These are phyloP conservation scores for Eucalyptus cladocalyx DNA, from an alignment of 345 rosid genomes.

Conservation along the genomic window DNA sequence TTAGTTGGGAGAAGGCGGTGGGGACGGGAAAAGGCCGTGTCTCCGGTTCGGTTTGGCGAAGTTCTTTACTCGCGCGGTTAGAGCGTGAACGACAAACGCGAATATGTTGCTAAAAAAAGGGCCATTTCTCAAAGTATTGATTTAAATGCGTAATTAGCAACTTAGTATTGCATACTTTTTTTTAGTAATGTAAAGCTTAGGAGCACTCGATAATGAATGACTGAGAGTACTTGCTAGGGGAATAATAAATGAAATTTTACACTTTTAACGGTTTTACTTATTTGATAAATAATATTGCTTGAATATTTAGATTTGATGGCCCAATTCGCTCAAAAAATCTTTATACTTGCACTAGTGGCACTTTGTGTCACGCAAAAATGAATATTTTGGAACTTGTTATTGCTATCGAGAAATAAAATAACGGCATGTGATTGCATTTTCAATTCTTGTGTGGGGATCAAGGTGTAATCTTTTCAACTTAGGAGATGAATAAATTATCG, in stretches of 20 bases:
- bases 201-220: neutral
- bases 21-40: neutral
- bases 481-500: neutral
- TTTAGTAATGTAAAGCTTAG: neutral
- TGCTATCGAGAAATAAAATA: neutral
- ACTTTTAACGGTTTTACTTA: neutral
- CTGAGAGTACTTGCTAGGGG: neutral
- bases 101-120: too few relatives aligned
- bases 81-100: too few relatives aligned
- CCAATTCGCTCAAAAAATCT: rapidly evolving
- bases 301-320: rapidly evolving
- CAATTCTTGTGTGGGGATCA: neutral
- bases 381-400: neutral
- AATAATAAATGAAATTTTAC: neutral
- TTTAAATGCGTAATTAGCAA: too few relatives aligned
- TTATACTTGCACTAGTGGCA: neutral
- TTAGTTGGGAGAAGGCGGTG: neutral
- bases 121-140: too few relatives aligned
- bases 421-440: neutral
- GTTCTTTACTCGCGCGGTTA: too few relatives aligned
- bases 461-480: neutral
- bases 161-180: too few relatives aligned
- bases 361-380: rapidly evolving
- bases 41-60: too few relatives aligned
- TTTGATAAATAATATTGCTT: rapidly evolving